Base-by-base conservation (phyloP, 2,329 filamentous ascomycete species). In the Trichoderma citrinoviride region DNA sequence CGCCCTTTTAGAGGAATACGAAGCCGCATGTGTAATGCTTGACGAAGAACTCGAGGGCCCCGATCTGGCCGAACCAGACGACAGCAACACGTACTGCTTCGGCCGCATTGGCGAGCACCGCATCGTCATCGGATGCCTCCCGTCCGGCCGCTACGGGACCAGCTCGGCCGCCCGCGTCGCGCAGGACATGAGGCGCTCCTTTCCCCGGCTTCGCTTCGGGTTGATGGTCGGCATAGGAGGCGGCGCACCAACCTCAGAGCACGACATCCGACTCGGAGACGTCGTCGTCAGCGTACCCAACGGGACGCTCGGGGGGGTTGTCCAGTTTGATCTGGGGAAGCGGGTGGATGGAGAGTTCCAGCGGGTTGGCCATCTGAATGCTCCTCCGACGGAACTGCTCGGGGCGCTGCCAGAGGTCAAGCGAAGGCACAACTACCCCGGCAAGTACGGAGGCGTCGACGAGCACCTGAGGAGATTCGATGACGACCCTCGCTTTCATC, bases 111-210 rank as follows among this genome's bases (percentile, higher is more conserved):
- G 27, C 1, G 12, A 27, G 2, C 68, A 70, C 19, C 49, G 60
- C 17, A 47, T 70, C 2, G 68, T 70, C 1, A 67, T 66, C 4
- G 60, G 62, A 5, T 69, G 67, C 41, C 65, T 70, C 0, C 69
- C 69, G 23, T 3, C 27, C 1, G 68, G 67, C 3, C 65, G n/a
- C 5, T 29, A 50, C 1, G 58, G 58, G 1, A 19, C 21, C 17
- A 21, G 3, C 4, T 8, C 58, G 3, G 58, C 58, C 4, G 29
- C 58, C 23, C 46, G 58, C 6, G 47, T 44, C 7, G 37, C 17
- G 3, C 14, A 17, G 3, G 46, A 61, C 17, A 61, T 61, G 47
- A 21, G 17, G 23, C 46, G 49, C 3, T 29, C 46, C 5, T 61
- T 61, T 53, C 6, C 23, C 5, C 33, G 29, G 4, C 6, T 61